A percentile compares a stretch with the other conserved stretches of the same genome.
These are phyloP conservation scores for Bruguiera sexangula DNA, from an alignment of 345 rosid genomes.

Conservation along the genomic window DNA sequence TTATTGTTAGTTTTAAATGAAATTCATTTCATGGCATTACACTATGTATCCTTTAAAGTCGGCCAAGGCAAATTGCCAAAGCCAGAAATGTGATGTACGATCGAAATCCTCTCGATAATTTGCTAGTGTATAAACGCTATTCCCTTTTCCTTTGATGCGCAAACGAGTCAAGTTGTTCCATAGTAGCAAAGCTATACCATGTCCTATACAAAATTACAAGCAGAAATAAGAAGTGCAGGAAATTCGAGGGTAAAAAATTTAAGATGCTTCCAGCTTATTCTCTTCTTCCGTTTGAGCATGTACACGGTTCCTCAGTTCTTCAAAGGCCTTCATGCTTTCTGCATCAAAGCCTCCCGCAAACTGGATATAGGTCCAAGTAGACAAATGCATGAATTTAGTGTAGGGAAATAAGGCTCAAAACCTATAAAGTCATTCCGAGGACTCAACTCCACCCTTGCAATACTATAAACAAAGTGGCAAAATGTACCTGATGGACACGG, in stretches of 20 bases:
- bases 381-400: neutral
- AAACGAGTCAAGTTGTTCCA: constrained; percentile 6
- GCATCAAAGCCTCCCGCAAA: constrained; percentile 98
- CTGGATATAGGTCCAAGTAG: constrained; percentile 37
- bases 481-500: constrained; percentile 90
- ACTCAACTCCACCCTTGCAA: no score
- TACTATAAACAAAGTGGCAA: neutral
- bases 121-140: neutral
- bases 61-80: no score
- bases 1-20: no score
- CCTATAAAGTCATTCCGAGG: neutral
- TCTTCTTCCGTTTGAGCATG: constrained; percentile 48
- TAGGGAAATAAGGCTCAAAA: neutral
- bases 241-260: constrained; percentile 3
- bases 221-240: constrained; percentile 17
- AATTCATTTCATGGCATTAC: no score
- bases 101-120: neutral
- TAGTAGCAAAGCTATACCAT: constrained; percentile 6
- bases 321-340: constrained; percentile 98
- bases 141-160: constrained; percentile 1
- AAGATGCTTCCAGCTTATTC: constrained; percentile 36
- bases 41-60: no score
- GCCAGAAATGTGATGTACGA: no score
- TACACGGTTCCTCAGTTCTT: constrained; percentile 77
- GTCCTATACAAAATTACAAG: constrained; percentile 2